Evolutionary conservation across 2,329 filamentous ascomycete species (phyloP), one percentile per base, ranked within the genome.

Genomic region (Phyllachora maydis): DNA sequence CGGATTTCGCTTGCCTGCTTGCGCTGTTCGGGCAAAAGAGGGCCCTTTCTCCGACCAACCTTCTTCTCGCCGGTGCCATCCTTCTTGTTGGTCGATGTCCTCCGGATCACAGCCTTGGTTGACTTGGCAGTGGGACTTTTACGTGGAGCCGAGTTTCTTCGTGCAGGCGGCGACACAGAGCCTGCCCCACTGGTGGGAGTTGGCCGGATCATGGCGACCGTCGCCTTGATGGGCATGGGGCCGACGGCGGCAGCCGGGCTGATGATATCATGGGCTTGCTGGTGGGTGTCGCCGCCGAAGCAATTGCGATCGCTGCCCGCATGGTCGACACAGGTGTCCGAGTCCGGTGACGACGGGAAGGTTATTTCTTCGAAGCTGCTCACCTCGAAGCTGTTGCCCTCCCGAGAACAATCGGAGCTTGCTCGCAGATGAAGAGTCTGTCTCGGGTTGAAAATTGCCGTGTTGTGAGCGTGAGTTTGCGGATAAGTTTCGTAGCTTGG

Each of bases 1-100:
- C 85, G 71, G 44, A 95, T 95, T 51, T 95, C 85, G 40, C 83
- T 88, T 14, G 85, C 85, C 50, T 93, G 85, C 53, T 92, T 90
- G 36, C 85, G 68, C 56, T 93, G 85, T 47, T 95, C 85, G 8
- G 83, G 82, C 39, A 82, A 63, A 35, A 95, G 65, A 28, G 85
- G 85, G 17, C 85, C 85, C 46, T 78, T 78, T 51, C 85, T 69
- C 41, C 81, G 72, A 23, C 85, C 85, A 30, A 93, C 77, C 48
- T 83, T 83, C 65, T 93, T 95, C 61, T 93, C 85, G 18, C 54
- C 54, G 7, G 62, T 62, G 8, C 65, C 65, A 35, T 90, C 79
- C 50, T 76, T 82, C 57, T 85, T 90, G 38, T 68, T 71, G 29
- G 63, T 66, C 30, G 60, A 77, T 32, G 55, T 72, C 48, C 81